Conservation (phyloP, 495 filamentous ascomycete genomes). For the Pseudomonodictys pantanalensis region DNA sequence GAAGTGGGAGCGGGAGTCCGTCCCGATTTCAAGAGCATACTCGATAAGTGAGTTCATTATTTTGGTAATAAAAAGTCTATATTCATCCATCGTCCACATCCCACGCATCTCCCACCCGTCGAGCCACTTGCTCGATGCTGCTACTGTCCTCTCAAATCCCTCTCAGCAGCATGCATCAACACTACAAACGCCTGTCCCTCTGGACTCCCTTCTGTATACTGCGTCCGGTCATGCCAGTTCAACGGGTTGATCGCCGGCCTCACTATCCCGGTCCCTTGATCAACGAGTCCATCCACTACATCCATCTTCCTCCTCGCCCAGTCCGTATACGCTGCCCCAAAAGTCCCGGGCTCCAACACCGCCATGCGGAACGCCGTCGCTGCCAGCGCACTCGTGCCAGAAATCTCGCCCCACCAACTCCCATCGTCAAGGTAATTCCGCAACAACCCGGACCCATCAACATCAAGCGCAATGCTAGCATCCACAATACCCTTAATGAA, state of each 20-base stretch:
- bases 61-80: too few relatives aligned
- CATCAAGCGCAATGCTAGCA: slow-evolving; percentile 43
- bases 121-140: background rate
- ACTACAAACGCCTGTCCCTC: slow-evolving; percentile 52
- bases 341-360: slow-evolving; percentile 41
- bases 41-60: too few relatives aligned
- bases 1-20: too few relatives aligned
- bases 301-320: slow-evolving; percentile 49
- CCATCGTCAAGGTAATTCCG: slow-evolving; percentile 52
- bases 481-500: slow-evolving; percentile 51
- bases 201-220: slow-evolving; percentile 40
- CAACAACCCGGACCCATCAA: slow-evolving; percentile 41
- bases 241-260: slow-evolving; percentile 51
- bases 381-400: slow-evolving; percentile 49
- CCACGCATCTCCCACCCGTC: background rate
- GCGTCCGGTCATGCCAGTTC: slow-evolving; percentile 44
- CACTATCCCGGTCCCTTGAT: slow-evolving; percentile 42
- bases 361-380: slow-evolving; percentile 50
- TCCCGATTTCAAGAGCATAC: too few relatives aligned
- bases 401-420: slow-evolving; percentile 52
- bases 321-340: slow-evolving; percentile 41
- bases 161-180: slow-evolving; percentile 47
- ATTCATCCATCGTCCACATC: background rate
- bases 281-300: slow-evolving; percentile 39
- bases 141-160: slow-evolving; percentile 39